phyloP scores from a whole-genome alignment of 176 grass and related monocot genomes.

The Zoysia pacifica region DNA sequence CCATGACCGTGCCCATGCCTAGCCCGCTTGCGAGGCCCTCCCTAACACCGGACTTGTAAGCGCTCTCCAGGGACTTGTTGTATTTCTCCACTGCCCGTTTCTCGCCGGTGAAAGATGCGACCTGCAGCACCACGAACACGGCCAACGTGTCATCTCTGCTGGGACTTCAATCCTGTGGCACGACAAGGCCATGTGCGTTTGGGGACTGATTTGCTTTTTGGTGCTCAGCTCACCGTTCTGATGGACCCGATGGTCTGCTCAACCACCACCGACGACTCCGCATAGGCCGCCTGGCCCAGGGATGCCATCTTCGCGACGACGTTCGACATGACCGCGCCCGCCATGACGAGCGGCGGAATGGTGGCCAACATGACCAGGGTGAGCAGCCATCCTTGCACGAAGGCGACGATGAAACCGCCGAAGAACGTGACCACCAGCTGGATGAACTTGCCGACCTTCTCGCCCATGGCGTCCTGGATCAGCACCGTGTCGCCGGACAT shows the following conservation, averaged over 20 bases:
- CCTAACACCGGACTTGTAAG: conserved; percentile 75
- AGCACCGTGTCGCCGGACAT: conserved; percentile 98
- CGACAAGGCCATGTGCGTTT: background rate
- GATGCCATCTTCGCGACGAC: conserved; percentile 86
- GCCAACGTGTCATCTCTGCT: background rate
- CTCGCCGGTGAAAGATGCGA: conserved; percentile 98
- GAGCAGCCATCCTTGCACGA: conserved; percentile 87
- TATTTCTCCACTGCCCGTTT: conserved; percentile 85
- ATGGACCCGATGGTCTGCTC: conserved; percentile 94
- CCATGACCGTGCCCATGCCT: conserved; percentile 87
- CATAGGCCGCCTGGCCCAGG: conserved; percentile 87
- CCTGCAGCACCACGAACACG: conserved; percentile 35
- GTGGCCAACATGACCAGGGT: conserved; percentile 85
- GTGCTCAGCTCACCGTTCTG: conserved; percentile 66
- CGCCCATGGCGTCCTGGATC: conserved; percentile 99
- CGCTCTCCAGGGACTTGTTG: conserved; percentile 62
- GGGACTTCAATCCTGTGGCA: background rate
- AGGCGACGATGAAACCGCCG: conserved; percentile 87
- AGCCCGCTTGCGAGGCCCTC: conserved; percentile 83
- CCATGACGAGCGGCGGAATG: conserved; percentile 80
- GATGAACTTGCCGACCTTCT: conserved; percentile 98
- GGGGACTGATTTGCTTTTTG: background rate
- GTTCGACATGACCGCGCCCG: conserved; percentile 82
- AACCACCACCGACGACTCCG: conserved; percentile 68
- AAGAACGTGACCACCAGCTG: conserved; percentile 85